Percentiles rank a stretch among this genome's conserved stretches.
phyloP scores from a whole-genome alignment of 495 filamentous ascomycete genomes.

The Aspergillus panamensis region DNA sequence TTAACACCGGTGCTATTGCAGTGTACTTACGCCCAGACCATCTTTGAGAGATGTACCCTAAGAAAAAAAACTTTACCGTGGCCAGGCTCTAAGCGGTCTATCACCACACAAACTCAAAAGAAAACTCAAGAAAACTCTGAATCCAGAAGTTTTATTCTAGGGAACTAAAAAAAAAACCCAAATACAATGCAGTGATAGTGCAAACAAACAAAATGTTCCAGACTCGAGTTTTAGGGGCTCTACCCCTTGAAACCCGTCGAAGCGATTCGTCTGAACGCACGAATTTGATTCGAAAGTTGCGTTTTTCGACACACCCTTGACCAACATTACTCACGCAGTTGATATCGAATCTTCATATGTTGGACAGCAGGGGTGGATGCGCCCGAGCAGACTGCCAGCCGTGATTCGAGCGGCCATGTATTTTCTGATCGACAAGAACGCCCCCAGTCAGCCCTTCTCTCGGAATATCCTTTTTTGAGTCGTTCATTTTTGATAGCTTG shows the following conservation, averaged over 20 bases:
- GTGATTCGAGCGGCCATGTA: neutral
- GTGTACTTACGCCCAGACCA: neutral
- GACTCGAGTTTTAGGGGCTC: neutral
- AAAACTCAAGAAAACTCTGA: neutral
- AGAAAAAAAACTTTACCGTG: neutral
- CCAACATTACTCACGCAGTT: neutral
- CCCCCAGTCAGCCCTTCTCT: neutral
- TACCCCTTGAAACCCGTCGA: neutral
- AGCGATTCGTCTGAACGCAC: neutral
- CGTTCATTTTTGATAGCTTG: neutral
- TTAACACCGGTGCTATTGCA: constrained; percentile 17
- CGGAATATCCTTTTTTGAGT: neutral
- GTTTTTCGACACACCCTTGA: neutral
- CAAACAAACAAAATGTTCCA: neutral
- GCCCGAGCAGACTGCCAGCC: neutral
- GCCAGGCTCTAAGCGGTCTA: no score
- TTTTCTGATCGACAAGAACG: neutral
- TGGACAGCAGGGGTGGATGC: neutral
- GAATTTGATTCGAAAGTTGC: no score
- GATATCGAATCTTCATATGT: neutral
- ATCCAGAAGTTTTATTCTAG: neutral
- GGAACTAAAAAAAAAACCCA: no score
- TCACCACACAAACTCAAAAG: neutral
- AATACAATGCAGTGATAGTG: neutral
- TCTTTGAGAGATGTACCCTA: neutral